These are phyloP conservation scores for Cystoderma amianthinum DNA, from an alignment of 768 basidiomycete genomes.

Conservation along the genomic window DNA sequence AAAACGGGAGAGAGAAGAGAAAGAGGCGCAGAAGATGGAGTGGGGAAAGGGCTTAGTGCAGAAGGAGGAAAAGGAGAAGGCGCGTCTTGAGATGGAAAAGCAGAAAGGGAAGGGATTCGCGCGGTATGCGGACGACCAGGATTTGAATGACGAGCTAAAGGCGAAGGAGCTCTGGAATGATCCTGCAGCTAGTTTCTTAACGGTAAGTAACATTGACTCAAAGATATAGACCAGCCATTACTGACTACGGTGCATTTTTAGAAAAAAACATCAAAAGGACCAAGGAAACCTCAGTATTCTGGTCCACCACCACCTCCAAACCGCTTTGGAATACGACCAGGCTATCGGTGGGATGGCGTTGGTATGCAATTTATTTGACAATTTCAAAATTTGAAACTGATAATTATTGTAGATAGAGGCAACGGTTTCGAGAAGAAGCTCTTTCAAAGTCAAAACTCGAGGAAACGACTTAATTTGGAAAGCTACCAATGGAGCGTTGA, in stretches of 20 bases:
- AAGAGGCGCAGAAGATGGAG: constrained; percentile 88
- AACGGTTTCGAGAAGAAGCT: constrained; percentile 93
- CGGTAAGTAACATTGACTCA: constrained; percentile 39
- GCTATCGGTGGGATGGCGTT: constrained; percentile 98
- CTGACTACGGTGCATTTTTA: no score
- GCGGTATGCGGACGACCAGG: constrained; percentile 73
- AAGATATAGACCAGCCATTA: no score
- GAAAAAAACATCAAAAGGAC: constrained; percentile 73
- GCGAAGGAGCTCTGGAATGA: constrained; percentile 90
- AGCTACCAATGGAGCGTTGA: constrained; percentile 86
- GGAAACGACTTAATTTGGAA: constrained; percentile 61
- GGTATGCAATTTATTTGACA: constrained; percentile 40
- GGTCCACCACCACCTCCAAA: constrained; percentile 92
- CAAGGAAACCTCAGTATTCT: constrained; percentile 75
- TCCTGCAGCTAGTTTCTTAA: constrained; percentile 92
- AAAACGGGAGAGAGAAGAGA: constrained; percentile 80
- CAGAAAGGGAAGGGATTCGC: constrained; percentile 64
- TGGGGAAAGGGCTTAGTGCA: constrained; percentile 98
- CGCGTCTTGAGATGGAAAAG: constrained; percentile 58
- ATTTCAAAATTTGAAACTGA: neutral
- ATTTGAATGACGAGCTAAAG: constrained; percentile 81
- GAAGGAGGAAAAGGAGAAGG: constrained; percentile 68
- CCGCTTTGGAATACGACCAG: constrained; percentile 91
- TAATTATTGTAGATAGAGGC: constrained; percentile 56
- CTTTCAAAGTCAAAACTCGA: constrained; percentile 79